A percentile compares a stretch with the other conserved stretches of the same genome.
These are phyloP conservation scores for Cucurbita ficifolia DNA, from an alignment of 306 rosid species.

Conservation along the genomic window DNA sequence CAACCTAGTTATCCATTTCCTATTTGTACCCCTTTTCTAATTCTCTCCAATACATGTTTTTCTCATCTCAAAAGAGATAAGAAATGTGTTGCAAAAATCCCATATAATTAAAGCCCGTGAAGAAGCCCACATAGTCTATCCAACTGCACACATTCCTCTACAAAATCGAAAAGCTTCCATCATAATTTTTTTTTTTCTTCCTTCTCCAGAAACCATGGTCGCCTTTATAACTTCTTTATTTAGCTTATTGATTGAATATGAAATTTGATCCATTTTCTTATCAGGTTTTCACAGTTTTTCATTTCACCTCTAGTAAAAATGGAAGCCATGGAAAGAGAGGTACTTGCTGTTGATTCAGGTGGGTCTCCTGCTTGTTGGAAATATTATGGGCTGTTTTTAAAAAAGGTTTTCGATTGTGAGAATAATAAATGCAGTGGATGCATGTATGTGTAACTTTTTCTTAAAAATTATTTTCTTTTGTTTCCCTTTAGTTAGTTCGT, in stretches of 20 bases:
- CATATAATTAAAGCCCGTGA: neutral
- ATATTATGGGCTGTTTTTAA: neutral
- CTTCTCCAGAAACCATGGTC: neutral
- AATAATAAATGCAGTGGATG: neutral
- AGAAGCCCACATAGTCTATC: neutral
- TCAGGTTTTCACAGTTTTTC: constrained; percentile 93
- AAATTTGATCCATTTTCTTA: constrained; percentile 7
- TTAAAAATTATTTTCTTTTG: neutral
- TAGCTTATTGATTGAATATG: neutral
- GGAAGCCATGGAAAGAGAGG: constrained; percentile 96
- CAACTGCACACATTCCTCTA: neutral
- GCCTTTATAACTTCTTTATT: neutral
- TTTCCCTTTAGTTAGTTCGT: neutral
- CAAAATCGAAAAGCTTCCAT: neutral
- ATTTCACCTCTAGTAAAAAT: constrained; percentile 79
- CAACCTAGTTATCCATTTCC: neutral
- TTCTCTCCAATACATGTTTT: neutral
- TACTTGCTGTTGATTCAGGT: constrained; percentile 98
- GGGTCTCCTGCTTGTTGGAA: neutral
- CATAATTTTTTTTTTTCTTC: neutral
- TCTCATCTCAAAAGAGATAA: neutral
- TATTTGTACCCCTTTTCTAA: neutral
- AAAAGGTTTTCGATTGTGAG: neutral
- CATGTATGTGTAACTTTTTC: neutral
- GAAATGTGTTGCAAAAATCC: neutral